Conservation (phyloP, 2,329 filamentous ascomycete genomes). For the Colletotrichum magnum region DNA sequence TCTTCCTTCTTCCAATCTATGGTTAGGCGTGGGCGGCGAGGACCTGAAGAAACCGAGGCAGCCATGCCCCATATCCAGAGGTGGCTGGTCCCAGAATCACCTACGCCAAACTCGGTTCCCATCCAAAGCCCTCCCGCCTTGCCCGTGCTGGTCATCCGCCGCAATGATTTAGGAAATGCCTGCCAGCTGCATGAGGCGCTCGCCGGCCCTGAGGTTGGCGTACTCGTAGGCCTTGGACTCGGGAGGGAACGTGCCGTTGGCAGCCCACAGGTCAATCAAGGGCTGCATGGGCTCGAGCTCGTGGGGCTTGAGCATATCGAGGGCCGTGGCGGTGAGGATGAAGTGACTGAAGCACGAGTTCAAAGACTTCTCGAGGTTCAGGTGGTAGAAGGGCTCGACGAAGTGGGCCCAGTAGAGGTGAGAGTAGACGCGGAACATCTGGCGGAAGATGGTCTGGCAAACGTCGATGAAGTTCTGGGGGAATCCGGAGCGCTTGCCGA, state of each 20-base stretch:
- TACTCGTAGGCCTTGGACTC: constrained; percentile 78
- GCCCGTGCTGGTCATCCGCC: background rate
- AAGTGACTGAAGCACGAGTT: constrained; percentile 93
- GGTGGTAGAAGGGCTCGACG: constrained; percentile 84
- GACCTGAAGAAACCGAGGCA: background rate
- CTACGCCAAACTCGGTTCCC: background rate
- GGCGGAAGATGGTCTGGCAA: constrained; percentile 93
- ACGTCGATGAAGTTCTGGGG: constrained; percentile 90
- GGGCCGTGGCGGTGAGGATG: constrained; percentile 82
- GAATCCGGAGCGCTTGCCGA: constrained; percentile 94
- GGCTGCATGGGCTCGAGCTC: constrained; percentile 98
- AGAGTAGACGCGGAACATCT: constrained; percentile 98
- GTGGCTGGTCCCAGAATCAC: background rate
- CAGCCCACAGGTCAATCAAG: constrained; percentile 91
- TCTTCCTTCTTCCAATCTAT: constrained; percentile 2
- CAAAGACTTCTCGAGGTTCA: constrained; percentile 84
- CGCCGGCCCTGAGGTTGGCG: constrained; percentile 73
- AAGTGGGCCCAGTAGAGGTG: constrained; percentile 99
- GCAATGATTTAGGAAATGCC: constrained; percentile 44
- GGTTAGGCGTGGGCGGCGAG: background rate
- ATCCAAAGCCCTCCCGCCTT: background rate
- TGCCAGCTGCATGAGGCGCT: constrained; percentile 68
- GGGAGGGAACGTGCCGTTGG: constrained; percentile 87
- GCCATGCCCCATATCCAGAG: background rate
- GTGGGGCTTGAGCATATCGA: constrained; percentile 87